Evolutionary conservation across 140 eudicot genomes (phyloP).

Genomic region (Ambrosia hybrid): DNA sequence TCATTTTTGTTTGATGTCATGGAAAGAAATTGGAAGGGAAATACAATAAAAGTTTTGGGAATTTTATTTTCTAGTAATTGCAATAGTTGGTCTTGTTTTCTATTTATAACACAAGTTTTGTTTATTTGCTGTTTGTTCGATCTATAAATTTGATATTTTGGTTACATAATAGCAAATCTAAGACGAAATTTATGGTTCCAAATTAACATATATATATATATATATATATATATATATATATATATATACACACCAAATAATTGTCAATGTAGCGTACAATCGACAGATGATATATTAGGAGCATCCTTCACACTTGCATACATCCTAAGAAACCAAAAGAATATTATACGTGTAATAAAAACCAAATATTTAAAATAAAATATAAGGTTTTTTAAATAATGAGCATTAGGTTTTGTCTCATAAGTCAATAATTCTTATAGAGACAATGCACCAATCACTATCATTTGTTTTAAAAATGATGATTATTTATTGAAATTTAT

Average conservation of each 20-base stretch:
- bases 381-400: neutral
- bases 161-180: neutral
- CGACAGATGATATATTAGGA: neutral
- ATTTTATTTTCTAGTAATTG: neutral
- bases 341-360: neutral
- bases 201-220: too few species aligned
- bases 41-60: constrained; percentile 20
- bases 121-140: neutral
- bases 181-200: neutral
- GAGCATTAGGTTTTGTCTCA: neutral
- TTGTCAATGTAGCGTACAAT: neutral
- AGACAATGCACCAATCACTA: constrained; percentile 4
- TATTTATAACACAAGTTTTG: neutral
- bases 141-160: neutral
- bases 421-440: neutral
- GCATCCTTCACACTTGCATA: constrained; percentile 13
- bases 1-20: constrained; percentile 28
- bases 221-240: too few species aligned
- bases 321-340: constrained; percentile 33
- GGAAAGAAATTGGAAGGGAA: constrained; percentile 24
- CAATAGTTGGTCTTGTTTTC: neutral
- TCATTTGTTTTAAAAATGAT: neutral
- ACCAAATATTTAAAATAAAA: neutral
- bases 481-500: neutral
- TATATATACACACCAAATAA: too few species aligned